Percentiles rank a stretch among this genome's conserved stretches.
Conservation (phyloP, 176 grass and related monocot species). For the Oryza brachyantha region DNA sequence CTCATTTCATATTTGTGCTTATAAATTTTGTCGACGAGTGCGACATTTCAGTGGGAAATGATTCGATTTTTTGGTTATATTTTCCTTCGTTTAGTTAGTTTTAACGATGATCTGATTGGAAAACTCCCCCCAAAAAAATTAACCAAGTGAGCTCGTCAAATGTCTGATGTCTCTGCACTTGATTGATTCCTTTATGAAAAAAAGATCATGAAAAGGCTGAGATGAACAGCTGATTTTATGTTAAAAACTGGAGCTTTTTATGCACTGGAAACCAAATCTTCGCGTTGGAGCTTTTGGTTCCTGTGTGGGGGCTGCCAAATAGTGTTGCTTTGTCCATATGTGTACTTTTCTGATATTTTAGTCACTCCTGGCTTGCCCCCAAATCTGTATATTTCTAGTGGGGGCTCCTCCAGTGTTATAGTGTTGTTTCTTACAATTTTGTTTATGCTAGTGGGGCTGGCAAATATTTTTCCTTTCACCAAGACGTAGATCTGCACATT, state of each 20-base stretch:
- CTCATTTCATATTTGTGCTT: not conserved
- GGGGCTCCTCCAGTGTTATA: constrained; percentile 17
- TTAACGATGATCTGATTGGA: not conserved
- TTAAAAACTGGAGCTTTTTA: not conserved
- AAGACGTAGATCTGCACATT: constrained; percentile 12
- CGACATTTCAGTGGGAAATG: not conserved
- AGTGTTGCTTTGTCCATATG: not conserved
- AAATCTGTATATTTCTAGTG: constrained; percentile 25
- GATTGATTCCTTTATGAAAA: not conserved
- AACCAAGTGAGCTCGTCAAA: not conserved
- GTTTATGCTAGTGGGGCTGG: constrained; percentile 32
- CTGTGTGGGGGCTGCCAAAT: constrained; percentile 25
- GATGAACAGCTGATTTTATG: not conserved
- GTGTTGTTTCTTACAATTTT: not conserved
- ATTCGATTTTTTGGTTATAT: not conserved
- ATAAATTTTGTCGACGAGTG: not conserved
- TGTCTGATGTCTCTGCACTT: not conserved
- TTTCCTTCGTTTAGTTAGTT: not conserved
- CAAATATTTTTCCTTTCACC: constrained; percentile 6
- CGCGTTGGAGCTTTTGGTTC: not conserved
- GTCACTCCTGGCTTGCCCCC: not conserved
- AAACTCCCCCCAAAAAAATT: constrained; percentile 6
- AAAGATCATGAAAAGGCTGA: not conserved
- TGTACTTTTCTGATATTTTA: constrained; percentile 26
- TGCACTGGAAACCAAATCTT: constrained; percentile 13